Evolutionary conservation across 1,139 yeast genomes (phyloP).

Genomic region (Petasospora rhodanensis): DNA sequence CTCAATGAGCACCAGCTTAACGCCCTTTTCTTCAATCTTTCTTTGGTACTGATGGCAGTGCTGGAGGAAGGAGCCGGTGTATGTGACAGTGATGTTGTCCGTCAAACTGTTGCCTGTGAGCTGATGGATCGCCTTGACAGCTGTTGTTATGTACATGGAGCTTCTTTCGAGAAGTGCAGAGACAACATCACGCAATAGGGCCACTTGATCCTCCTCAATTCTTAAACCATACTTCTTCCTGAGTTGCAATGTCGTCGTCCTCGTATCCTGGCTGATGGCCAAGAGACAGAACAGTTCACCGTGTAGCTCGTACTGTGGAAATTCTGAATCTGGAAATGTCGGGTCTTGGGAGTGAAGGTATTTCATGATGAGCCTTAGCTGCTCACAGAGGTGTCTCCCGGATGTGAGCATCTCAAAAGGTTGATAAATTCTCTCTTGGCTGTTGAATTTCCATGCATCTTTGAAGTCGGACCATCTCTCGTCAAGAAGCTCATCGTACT

Average conservation of each 20-base stretch:
- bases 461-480: constrained; percentile 8
- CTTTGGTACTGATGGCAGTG: constrained; percentile 24
- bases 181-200: constrained; percentile 6
- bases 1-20: constrained; percentile 7
- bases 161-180: constrained; percentile 18
- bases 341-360: constrained; percentile 4
- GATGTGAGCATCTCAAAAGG: constrained; percentile 24
- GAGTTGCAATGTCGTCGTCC: background rate
- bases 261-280: background rate
- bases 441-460: constrained; percentile 5
- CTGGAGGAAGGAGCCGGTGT: constrained; percentile 31
- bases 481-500: constrained; percentile 19
- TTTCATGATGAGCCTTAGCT: constrained; percentile 14
- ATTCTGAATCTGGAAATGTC: constrained; percentile 1
- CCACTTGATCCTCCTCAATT: constrained; percentile 7
- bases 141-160: constrained; percentile 23
- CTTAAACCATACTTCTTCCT: too few relatives aligned
- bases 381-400: constrained; percentile 20
- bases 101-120: constrained; percentile 2
- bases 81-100: constrained; percentile 23
- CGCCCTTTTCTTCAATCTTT: constrained; percentile 15
- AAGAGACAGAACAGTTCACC: constrained; percentile 12
- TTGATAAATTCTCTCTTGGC: constrained; percentile 12
- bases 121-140: constrained; percentile 23
- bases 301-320: constrained; percentile 3